Evolutionary conservation across 2,329 filamentous ascomycete species (phyloP).

Genomic region (Hymenoscyphus fructigenus): DNA sequence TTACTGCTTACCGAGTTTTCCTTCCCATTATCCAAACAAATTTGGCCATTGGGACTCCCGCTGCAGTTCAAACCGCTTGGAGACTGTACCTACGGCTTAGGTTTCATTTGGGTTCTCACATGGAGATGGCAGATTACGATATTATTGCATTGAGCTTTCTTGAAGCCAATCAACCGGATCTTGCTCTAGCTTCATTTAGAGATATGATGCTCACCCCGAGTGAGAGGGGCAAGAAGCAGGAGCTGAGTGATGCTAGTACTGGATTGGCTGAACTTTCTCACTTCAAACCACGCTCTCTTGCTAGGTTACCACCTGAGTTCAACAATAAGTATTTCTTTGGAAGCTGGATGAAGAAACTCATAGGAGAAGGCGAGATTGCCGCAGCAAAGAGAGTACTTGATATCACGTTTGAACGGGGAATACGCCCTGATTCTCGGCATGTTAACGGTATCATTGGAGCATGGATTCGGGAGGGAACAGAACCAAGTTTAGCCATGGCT

Average conservation of each 20-base stretch:
- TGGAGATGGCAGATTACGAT: conserved; percentile 76
- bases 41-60: conserved; percentile 47
- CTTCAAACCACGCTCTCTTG: conserved; percentile 20
- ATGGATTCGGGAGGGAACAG: conserved; percentile 65
- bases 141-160: conserved; percentile 70
- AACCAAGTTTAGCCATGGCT: conserved; percentile 56
- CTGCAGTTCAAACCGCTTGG: conserved; percentile 60
- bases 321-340: conserved; percentile 80
- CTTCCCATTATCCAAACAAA: conserved; percentile 70
- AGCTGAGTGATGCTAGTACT: conserved; percentile 15
- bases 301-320: conserved; percentile 50
- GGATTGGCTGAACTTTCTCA: conserved; percentile 34
- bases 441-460: conserved; percentile 80
- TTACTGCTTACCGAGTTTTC: conserved; percentile 55
- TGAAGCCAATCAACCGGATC: conserved; percentile 59
- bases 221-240: conserved; percentile 33
- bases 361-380: conserved; percentile 68
- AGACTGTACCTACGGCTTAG: conserved; percentile 64
- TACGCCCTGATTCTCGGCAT: conserved; percentile 70
- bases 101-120: conserved; percentile 55
- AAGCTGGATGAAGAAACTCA: conserved; percentile 84
- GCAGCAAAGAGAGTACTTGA: conserved; percentile 72
- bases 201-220: conserved; percentile 71
- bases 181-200: conserved; percentile 75
- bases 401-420: conserved; percentile 69